phyloP scores from a whole-genome alignment of 768 basidiomycete species.

The Nidularia sp. region DNA sequence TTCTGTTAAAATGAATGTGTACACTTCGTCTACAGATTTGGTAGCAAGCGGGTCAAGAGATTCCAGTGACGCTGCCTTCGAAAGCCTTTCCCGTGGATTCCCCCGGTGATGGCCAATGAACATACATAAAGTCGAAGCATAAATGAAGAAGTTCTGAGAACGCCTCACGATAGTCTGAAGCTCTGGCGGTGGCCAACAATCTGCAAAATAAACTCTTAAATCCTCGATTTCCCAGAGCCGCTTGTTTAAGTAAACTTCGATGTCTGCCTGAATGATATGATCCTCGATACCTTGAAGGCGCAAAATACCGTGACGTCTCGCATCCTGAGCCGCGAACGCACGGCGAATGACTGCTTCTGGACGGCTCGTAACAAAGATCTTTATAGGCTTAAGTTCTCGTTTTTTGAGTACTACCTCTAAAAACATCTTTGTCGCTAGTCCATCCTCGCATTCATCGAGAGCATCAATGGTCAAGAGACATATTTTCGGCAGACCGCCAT shows the following conservation, averaged over 20 bases:
- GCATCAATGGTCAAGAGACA: slow-evolving; percentile 10
- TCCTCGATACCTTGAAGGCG: not conserved
- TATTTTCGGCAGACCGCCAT: not conserved
- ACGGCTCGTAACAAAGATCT: not conserved
- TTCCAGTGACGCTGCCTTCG: not conserved
- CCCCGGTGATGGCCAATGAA: not conserved
- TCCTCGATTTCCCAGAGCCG: not conserved
- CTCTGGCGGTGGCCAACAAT: not conserved
- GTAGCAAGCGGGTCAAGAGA: not conserved
- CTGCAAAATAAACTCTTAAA: not conserved
- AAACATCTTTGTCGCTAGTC: not conserved
- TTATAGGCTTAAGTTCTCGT: not conserved
- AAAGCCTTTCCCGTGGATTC: not conserved
- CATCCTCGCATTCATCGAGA: slow-evolving; percentile 15
- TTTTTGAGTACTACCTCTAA: not conserved
- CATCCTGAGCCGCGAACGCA: not conserved
- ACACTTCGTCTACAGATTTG: not conserved
- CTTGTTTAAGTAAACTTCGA: not conserved
- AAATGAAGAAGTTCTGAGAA: not conserved
- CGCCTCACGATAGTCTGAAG: not conserved
- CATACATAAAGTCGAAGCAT: not conserved
- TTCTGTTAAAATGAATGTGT: not conserved
- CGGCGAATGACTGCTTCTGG: not conserved
- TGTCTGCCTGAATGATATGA: not conserved
- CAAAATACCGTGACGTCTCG: not conserved